Percentiles rank a stretch among this genome's conserved stretches.
These are phyloP conservation scores for Condylostoma magnum DNA, from an alignment of 169 alveolate genomes.

Conservation along the genomic window DNA sequence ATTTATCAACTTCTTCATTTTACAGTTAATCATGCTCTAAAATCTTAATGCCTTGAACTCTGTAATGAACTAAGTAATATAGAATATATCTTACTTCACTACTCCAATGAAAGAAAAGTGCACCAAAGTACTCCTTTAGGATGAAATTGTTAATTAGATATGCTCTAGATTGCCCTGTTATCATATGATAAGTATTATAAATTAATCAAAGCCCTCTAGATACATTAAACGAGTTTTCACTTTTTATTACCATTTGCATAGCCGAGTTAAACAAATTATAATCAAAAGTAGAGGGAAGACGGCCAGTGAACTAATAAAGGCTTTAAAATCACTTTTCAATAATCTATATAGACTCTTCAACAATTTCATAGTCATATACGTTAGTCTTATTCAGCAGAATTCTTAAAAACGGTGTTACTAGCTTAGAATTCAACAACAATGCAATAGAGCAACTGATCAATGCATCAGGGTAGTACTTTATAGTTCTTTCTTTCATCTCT, in stretches of 20 bases:
- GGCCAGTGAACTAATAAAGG: constrained; percentile 2
- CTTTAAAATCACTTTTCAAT: constrained; percentile 37
- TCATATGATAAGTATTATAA: constrained; percentile 43
- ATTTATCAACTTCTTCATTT: no score
- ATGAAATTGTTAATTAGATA: constrained; percentile 21
- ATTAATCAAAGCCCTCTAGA: constrained; percentile 52
- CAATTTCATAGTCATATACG: constrained; percentile 37
- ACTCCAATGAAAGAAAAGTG: constrained; percentile 53
- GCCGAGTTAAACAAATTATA: constrained; percentile 42
- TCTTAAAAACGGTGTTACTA: constrained; percentile 35
- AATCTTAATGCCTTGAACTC: no score
- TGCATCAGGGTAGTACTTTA: constrained; percentile 59
- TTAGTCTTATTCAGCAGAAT: constrained; percentile 50
- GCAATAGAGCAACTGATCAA: constrained; percentile 42
- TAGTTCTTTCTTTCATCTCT: constrained; percentile 52
- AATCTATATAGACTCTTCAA: constrained; percentile 32
- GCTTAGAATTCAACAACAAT: constrained; percentile 34
- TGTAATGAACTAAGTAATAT: constrained; percentile 32
- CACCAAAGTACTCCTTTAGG: constrained; percentile 11
- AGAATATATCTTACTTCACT: constrained; percentile 39
- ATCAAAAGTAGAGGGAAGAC: constrained; percentile 52
- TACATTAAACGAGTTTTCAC: constrained; percentile 41
- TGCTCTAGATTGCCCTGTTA: constrained; percentile 37
- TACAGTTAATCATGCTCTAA: no score
- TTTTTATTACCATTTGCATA: constrained; percentile 34